These are phyloP conservation scores for Dorcoceras hygrometricum DNA, from an alignment of 257 asterid genomes.

Conservation along the genomic window DNA sequence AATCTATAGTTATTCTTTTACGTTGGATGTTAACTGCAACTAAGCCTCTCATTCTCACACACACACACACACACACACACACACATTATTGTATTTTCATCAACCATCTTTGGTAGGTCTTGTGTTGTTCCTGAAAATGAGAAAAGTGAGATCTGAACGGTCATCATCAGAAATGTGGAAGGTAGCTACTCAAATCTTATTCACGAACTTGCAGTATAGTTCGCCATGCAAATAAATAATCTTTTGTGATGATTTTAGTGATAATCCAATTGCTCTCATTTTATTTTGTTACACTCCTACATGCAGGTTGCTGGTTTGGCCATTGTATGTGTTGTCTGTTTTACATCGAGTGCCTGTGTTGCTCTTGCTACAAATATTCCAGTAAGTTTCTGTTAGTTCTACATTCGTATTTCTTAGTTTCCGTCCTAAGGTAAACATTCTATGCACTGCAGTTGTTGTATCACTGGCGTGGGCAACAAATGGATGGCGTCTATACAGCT, in stretches of 20 bases:
- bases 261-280: not conserved
- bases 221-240: not conserved
- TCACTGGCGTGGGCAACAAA: conserved; percentile 53
- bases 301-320: conserved; percentile 90
- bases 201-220: not conserved
- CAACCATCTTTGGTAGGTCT: conserved; percentile 40
- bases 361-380: conserved; percentile 74
- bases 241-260: not conserved
- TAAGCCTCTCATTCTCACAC: too few species aligned
- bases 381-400: conserved; percentile 44
- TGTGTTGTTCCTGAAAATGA: conserved; percentile 81
- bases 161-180: conserved; percentile 84
- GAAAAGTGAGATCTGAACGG: conserved; percentile 87
- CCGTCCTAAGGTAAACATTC: not conserved
- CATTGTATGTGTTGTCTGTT: conserved; percentile 70
- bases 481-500: conserved; percentile 43
- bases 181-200: conserved; percentile 37
- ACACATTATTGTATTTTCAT: conserved; percentile 17
- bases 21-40: too few species aligned
- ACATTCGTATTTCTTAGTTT: conserved; percentile 13
- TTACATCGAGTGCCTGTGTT: conserved; percentile 69
- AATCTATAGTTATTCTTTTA: too few species aligned
- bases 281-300: conserved; percentile 12
- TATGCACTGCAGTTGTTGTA: conserved; percentile 66
- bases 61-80: too few species aligned